phyloP scores from a whole-genome alignment of 768 basidiomycete species.

The Leucogyrophana mollusca region DNA sequence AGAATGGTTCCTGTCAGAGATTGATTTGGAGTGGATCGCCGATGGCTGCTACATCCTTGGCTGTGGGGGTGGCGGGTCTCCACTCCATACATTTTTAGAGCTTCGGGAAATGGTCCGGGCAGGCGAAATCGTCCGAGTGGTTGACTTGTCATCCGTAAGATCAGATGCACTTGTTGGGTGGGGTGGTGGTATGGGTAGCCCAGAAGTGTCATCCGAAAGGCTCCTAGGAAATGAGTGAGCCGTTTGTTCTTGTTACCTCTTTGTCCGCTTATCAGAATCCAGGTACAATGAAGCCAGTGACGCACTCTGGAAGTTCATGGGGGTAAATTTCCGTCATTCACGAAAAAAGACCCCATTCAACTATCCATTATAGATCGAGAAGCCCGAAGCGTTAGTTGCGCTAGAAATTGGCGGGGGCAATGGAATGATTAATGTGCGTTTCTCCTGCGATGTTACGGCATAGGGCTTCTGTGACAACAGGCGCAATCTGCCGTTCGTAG shows the following conservation, averaged over 20 bases:
- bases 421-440: constrained; percentile 40
- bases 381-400: constrained; percentile 34
- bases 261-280: background rate
- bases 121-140: constrained; percentile 44
- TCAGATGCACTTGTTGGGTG: constrained; percentile 42
- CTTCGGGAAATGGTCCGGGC: constrained; percentile 51
- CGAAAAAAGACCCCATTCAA: background rate
- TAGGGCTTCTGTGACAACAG: constrained; percentile 8
- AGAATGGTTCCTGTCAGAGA: constrained; percentile 46
- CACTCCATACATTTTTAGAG: constrained; percentile 50
- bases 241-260: too few species aligned
- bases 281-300: constrained; percentile 34
- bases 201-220: constrained; percentile 36
- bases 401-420: constrained; percentile 45
- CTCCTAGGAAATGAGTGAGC: constrained; percentile 36
- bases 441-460: background rate
- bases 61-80: constrained; percentile 62
- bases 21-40: constrained; percentile 56
- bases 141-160: constrained; percentile 42
- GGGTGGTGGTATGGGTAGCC: constrained; percentile 44
- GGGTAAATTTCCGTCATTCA: constrained; percentile 14
- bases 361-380: constrained; percentile 21
- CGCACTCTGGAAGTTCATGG: constrained; percentile 26
- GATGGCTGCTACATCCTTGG: constrained; percentile 65
- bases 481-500: constrained; percentile 13